These are phyloP conservation scores for Sordariomycetes sp. DNA, from an alignment of 2,329 filamentous ascomycete species.

Conservation along the genomic window DNA sequence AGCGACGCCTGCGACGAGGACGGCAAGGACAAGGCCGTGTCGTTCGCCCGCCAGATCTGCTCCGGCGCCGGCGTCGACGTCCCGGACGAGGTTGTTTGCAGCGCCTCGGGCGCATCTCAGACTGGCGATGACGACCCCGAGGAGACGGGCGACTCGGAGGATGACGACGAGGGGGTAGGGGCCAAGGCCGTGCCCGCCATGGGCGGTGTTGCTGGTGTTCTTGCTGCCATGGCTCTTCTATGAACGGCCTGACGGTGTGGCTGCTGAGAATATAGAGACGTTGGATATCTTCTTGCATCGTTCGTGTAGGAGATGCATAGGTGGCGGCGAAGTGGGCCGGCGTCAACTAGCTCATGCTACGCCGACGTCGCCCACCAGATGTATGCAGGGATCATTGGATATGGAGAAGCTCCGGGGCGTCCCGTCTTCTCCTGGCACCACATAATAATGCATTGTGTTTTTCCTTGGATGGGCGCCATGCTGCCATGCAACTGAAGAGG, in stretches of 20 bases:
- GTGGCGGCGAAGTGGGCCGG: background rate
- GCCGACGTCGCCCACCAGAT: too few species aligned
- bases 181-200: background rate
- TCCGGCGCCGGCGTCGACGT: conserved; percentile 20
- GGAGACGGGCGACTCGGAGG: background rate
- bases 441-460: background rate
- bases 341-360: background rate
- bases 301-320: background rate
- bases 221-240: conserved; percentile 5
- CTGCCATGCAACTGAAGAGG: background rate
- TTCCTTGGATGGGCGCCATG: background rate
- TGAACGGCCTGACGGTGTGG: background rate
- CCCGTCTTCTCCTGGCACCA: background rate
- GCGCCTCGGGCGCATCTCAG: conserved; percentile 2
- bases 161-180: background rate
- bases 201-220: conserved; percentile 3
- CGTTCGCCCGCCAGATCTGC: conserved; percentile 27
- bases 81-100: conserved; percentile 25
- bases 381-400: background rate
- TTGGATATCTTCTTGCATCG: background rate
- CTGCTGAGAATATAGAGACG: background rate
- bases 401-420: background rate
- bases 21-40: conserved; percentile 22
- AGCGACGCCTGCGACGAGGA: conserved; percentile 18
- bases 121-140: background rate